These are phyloP conservation scores for Nicotiana sylvestris DNA, from an alignment of 257 asterid genomes.

Conservation along the genomic window DNA sequence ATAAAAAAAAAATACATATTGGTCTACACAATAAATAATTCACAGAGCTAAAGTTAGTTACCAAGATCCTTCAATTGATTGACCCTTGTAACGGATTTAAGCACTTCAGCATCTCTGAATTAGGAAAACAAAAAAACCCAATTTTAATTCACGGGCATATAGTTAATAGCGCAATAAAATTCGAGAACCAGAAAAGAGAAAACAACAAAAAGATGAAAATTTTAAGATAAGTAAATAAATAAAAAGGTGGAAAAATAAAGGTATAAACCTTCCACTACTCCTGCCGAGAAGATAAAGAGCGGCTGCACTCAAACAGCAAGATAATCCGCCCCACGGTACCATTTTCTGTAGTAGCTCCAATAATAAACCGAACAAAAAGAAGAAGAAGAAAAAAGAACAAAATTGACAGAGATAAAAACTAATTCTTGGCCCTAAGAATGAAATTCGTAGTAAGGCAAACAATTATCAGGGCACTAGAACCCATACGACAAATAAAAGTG, in stretches of 20 bases:
- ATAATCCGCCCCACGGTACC: conserved; percentile 84
- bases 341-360: conserved; percentile 25
- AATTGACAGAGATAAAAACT: background rate
- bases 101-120: conserved; percentile 72
- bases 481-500: background rate
- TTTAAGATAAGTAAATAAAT: background rate
- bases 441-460: background rate
- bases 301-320: conserved; percentile 92
- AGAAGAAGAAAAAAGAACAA: no score
- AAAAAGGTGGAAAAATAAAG: background rate
- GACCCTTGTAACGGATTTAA: conserved; percentile 85
- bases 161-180: background rate
- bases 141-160: background rate
- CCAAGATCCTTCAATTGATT: conserved; percentile 91
- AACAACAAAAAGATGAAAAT: background rate
- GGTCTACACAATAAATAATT: background rate
- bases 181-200: background rate
- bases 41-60: conserved; percentile 20
- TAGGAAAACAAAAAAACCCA: background rate
- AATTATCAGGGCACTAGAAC: background rate
- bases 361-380: background rate
- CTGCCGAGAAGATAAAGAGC: conserved; percentile 96
- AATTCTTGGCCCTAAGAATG: background rate
- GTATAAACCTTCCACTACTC: conserved; percentile 80
- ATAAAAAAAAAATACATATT: background rate